A percentile compares a stretch with the other conserved stretches of the same genome.
phyloP scores from a whole-genome alignment of 352 stramenopile species.

The Phytopythium mirpurense region DNA sequence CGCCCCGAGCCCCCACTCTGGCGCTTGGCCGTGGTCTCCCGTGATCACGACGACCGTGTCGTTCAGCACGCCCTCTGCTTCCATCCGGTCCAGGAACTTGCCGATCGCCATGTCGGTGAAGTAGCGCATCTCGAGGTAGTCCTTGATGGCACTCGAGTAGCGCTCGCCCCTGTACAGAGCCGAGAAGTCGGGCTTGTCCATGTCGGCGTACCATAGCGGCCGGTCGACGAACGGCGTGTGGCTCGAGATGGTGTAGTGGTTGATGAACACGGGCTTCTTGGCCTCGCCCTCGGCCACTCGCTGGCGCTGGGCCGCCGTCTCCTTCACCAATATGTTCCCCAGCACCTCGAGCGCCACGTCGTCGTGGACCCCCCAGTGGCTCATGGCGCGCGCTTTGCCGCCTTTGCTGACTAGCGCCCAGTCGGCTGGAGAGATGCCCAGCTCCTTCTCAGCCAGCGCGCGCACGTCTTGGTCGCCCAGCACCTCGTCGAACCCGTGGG shows the following conservation, averaged over 20 bases:
- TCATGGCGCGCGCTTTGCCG: constrained; percentile 45
- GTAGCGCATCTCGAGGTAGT: constrained; percentile 67
- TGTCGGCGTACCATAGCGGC: constrained; percentile 42
- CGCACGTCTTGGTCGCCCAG: constrained; percentile 31
- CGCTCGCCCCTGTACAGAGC: constrained; percentile 43
- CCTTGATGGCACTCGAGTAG: constrained; percentile 35
- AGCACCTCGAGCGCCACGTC: constrained; percentile 59
- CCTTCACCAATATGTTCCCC: constrained; percentile 24
- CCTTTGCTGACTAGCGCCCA: not conserved
- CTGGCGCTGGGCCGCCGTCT: too few species aligned
- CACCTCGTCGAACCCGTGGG: constrained; percentile 53
- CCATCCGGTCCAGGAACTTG: constrained; percentile 46
- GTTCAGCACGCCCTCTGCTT: constrained; percentile 47
- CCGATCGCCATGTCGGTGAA: constrained; percentile 59
- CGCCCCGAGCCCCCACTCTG: constrained; percentile 35
- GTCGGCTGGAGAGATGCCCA: constrained; percentile 20
- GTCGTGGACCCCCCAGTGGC: constrained; percentile 68
- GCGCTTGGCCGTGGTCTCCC: constrained; percentile 60
- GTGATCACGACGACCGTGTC: constrained; percentile 61
- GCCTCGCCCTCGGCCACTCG: too few species aligned
- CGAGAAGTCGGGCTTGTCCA: constrained; percentile 16
- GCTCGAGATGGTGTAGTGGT: constrained; percentile 74
- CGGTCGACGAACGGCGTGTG: constrained; percentile 58
- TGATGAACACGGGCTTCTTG: constrained; percentile 42
- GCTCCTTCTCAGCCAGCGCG: constrained; percentile 40